These are phyloP conservation scores for Colletotrichum melonis DNA, from an alignment of 2,329 filamentous ascomycete genomes.

Conservation along the genomic window DNA sequence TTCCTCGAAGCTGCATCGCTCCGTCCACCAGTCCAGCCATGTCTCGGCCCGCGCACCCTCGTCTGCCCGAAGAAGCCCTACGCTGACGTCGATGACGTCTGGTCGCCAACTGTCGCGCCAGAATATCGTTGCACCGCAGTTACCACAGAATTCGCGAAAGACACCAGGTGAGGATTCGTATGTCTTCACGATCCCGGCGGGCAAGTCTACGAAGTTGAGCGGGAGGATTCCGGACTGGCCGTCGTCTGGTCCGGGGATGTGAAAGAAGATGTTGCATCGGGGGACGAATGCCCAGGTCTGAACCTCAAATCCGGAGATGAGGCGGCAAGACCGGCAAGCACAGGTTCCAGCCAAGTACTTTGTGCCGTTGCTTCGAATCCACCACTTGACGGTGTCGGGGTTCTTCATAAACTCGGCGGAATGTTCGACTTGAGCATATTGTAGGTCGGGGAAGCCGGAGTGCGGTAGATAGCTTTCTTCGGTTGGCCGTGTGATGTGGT, in stretches of 20 bases:
- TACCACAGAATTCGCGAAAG: slow-evolving; percentile 69
- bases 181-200: slow-evolving; percentile 55
- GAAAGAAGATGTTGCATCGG: slow-evolving; percentile 64
- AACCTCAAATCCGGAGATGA: slow-evolving; percentile 70
- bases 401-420: slow-evolving; percentile 48
- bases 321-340: slow-evolving; percentile 71
- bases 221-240: slow-evolving; percentile 27
- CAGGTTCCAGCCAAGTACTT: slow-evolving; percentile 72
- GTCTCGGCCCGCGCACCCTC: slow-evolving; percentile 65
- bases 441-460: slow-evolving; percentile 61
- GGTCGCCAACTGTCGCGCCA: slow-evolving; percentile 67
- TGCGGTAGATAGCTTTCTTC: slow-evolving; percentile 53
- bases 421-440: slow-evolving; percentile 13
- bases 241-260: slow-evolving; percentile 37
- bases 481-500: slow-evolving; percentile 68
- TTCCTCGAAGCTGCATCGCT: slow-evolving; percentile 69
- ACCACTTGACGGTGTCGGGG: slow-evolving; percentile 66
- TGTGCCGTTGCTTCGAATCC: slow-evolving; percentile 59
- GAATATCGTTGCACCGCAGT: slow-evolving; percentile 74
- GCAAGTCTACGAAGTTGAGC: slow-evolving; percentile 50
- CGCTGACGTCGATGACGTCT: slow-evolving; percentile 71
- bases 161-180: slow-evolving; percentile 67
- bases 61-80: slow-evolving; percentile 63
- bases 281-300: slow-evolving; percentile 76
- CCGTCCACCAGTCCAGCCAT: slow-evolving; percentile 73